Evolutionary conservation across 495 filamentous ascomycete species (phyloP).

Genomic region (Tuber umbilicatum): DNA sequence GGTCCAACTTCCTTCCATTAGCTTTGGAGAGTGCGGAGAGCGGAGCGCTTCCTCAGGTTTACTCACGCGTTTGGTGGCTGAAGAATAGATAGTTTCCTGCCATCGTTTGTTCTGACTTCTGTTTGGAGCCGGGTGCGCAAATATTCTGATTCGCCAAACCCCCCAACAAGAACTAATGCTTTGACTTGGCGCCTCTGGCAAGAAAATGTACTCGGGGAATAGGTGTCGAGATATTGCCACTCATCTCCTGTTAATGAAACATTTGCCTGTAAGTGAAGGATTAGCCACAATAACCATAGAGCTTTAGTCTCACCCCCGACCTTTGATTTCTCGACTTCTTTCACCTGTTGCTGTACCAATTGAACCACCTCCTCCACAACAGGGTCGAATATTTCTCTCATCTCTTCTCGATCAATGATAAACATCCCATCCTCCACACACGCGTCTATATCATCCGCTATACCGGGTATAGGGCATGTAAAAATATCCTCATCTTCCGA

Average conservation of each 20-base stretch:
- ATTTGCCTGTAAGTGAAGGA: no score
- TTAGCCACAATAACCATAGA: no score
- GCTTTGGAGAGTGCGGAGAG: neutral
- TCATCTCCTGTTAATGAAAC: no score
- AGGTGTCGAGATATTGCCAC: no score
- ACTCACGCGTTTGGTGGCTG: slow-evolving; percentile 25
- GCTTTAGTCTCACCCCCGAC: neutral
- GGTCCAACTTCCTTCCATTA: slow-evolving; percentile 13
- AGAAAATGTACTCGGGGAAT: no score
- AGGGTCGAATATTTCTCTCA: slow-evolving; percentile 22
- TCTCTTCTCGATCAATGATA: slow-evolving; percentile 18
- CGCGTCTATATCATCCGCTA: no score
- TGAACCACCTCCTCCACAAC: slow-evolving; percentile 21
- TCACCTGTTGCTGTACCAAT: no score
- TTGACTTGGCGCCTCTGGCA: neutral
- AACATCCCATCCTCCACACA: slow-evolving; percentile 26
- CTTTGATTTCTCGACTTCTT: slow-evolving; percentile 1
- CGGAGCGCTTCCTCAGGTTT: neutral
- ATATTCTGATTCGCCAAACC: no score
- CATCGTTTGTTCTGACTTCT: slow-evolving; percentile 4
- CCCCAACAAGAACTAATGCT: slow-evolving; percentile 25
- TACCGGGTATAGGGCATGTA: no score
- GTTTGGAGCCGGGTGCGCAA: slow-evolving; percentile 9
- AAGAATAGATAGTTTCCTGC: slow-evolving; percentile 13
- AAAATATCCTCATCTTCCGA: no score